Evolutionary conservation across 495 filamentous ascomycete genomes (phyloP).

Genomic region (Poronia punctata): DNA sequence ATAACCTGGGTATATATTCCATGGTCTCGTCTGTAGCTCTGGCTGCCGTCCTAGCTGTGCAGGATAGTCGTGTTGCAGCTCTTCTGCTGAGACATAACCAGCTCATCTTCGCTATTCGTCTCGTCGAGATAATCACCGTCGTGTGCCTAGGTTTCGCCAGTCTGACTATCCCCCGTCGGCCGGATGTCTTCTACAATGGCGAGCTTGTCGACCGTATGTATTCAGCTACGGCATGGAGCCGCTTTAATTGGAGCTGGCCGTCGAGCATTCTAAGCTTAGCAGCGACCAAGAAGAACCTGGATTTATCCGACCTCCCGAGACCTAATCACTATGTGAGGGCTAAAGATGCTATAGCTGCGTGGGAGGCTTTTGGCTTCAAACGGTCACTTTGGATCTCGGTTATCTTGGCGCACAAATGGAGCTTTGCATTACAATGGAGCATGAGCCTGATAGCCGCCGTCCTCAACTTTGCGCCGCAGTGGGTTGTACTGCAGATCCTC

Average conservation of each 20-base stretch:
- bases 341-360: slow-evolving; percentile 38
- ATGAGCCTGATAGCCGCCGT: slow-evolving; percentile 48
- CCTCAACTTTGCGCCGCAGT: slow-evolving; percentile 61
- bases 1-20: slow-evolving; percentile 39
- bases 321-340: slow-evolving; percentile 45
- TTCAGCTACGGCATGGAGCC: slow-evolving; percentile 51
- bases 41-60: slow-evolving; percentile 30
- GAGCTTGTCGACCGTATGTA: slow-evolving; percentile 56
- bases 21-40: slow-evolving; percentile 37
- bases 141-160: slow-evolving; percentile 31
- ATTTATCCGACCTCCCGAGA: slow-evolving; percentile 53
- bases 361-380: slow-evolving; percentile 43
- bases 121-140: slow-evolving; percentile 29
- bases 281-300: slow-evolving; percentile 47
- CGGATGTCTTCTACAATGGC: slow-evolving; percentile 54
- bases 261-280: slow-evolving; percentile 45
- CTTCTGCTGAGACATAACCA: slow-evolving; percentile 20
- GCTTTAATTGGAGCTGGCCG: slow-evolving; percentile 62
- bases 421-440: slow-evolving; percentile 47
- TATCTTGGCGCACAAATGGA: slow-evolving; percentile 44
- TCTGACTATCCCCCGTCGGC: slow-evolving; percentile 56
- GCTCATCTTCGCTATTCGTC: slow-evolving; percentile 27
- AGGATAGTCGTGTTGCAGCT: slow-evolving; percentile 28
- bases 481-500: slow-evolving; percentile 60
- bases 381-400: slow-evolving; percentile 58